Base-by-base conservation (phyloP, 2,329 filamentous ascomycete species). In the Blastomyces gilchristii region DNA sequence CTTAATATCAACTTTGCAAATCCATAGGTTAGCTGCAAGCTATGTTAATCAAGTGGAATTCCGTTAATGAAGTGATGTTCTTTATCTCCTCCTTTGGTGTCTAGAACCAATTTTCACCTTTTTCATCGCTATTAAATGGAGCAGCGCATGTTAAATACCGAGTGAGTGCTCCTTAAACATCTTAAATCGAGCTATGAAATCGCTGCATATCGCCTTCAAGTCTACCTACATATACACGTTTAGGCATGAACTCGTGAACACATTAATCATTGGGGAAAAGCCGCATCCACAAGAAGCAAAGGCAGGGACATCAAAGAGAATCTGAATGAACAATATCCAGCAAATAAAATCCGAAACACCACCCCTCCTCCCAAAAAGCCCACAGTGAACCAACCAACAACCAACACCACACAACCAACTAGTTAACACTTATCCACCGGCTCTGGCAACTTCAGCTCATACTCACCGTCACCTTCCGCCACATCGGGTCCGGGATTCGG, bases 401-500 rank as follows among this genome's bases (percentile, higher is more conserved):
- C 31, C n/a, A 22, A 22, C n/a, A 22, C n/a, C n/a, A 34, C 6
- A 34, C 31, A 34, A 6, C 31, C 31, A 34, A 34, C 25, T 16
- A 16, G 8, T 6, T 34, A 3, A 61, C 66, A 67, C 53, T 59
- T 61, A 3, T 62, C 59, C 31, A 53, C 62, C 25, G 64, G 65
- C 31, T 9, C 34, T 37, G 78, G 77, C 39, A 73, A 65, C 63
- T 73, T 71, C 34, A 81, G 71, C n/a, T 74, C 69, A 67, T 80
- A 80, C 61, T 71, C 74, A 28, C 76, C 77, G 68, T 79, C 77
- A 9, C 78, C 78, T 22, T 69, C 60, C 3, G 78, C 72, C 18
- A 80, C 74, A 61, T 79, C 75, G 50, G 76, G 75, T 2, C 78
- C 77, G 1, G 77, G 76, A 43, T 75, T 66, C 5, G 77, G 76